Percentiles rank a stretch among this genome's conserved stretches.
These are phyloP conservation scores for Rhinocladiella mackenziei DNA, from an alignment of 2,329 filamentous ascomycete genomes.

Conservation along the genomic window DNA sequence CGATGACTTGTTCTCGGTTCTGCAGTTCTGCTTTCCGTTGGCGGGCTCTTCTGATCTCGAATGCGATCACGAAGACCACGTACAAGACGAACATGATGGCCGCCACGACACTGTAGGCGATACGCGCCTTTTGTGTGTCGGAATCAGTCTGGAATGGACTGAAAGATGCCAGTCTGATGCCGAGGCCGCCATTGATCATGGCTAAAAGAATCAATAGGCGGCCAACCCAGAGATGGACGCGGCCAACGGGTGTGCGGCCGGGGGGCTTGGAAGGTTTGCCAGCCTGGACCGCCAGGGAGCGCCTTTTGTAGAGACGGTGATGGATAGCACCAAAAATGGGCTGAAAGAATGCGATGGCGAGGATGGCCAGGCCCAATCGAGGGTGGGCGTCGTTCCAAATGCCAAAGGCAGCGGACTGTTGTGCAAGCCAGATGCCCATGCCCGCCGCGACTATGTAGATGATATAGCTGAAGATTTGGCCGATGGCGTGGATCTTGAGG, in stretches of 20 bases:
- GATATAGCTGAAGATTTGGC: constrained; percentile 31
- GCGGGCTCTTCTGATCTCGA: constrained; percentile 22
- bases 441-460: constrained; percentile 33
- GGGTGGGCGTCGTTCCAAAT: constrained; percentile 32
- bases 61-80: constrained; percentile 30
- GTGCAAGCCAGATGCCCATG: constrained; percentile 32
- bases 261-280: constrained; percentile 21
- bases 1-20: constrained; percentile 10
- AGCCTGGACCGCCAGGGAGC: constrained; percentile 9
- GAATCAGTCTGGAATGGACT: constrained; percentile 33
- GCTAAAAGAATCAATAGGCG: constrained; percentile 49
- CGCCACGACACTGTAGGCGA: constrained; percentile 50
- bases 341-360: constrained; percentile 32
- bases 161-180: constrained; percentile 46
- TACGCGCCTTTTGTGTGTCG: constrained; percentile 35
- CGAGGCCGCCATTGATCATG: constrained; percentile 56
- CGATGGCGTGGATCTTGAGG: constrained; percentile 30
- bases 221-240: constrained; percentile 54
- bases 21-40: constrained; percentile 8
- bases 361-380: constrained; percentile 32
- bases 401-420: constrained; percentile 24
- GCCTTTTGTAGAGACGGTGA: constrained; percentile 30
- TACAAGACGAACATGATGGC: constrained; percentile 47
- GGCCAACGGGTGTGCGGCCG: constrained; percentile 22
- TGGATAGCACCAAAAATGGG: constrained; percentile 33